Evolutionary conservation across 345 rosid genomes (phyloP), one percentile per base, ranked within the genome.

Genomic region (Euphorbia peplus): DNA sequence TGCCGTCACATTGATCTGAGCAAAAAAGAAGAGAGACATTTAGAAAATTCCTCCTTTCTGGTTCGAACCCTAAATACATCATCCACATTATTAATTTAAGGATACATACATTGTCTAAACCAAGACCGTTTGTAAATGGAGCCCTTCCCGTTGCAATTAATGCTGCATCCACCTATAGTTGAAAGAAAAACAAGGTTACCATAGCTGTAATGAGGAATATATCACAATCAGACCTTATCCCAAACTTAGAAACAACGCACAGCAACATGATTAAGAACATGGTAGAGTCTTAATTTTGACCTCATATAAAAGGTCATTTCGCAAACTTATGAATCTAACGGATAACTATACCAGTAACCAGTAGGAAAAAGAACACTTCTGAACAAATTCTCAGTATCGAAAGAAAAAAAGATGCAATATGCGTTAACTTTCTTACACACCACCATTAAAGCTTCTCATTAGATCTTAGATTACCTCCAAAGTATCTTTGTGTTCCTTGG

Each of bases 131-230:
- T 14, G 99, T 95, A 81, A 90, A 95, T 66, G 99, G 99, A 69
- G 99, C 99, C 79, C 99, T 84, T 78, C 99, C 99, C 61, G 99
- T 95, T 35, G 99, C 99, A 83, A 95, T 95, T 42, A 95, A 78
- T 73, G 99, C 99, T 28, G 98, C 90, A 84, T 95, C 98, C 61
- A 92, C 96, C 99, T 95, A 75, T 25, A 78, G 63, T 47, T 69
- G 62, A 66, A 70, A 57, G 53, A 77, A 35, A 54, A 60, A 32
- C 37, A 32, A 70, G 57, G 22, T 61, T 66, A 66, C 15, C 0
- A 13, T 25, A 19, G 22, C 58, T 61, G 37, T 22, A 62, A 67
- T 52, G 58, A 24, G 41, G 14, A 22, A n/a, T 32, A 32, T 41
- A 63, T 52, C n/a, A 18, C 37, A 63, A 12, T 32, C 13, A 19